Conservation (phyloP, 192 early-diverging fungal genomes). For the Rhizophlyctis rosea region DNA sequence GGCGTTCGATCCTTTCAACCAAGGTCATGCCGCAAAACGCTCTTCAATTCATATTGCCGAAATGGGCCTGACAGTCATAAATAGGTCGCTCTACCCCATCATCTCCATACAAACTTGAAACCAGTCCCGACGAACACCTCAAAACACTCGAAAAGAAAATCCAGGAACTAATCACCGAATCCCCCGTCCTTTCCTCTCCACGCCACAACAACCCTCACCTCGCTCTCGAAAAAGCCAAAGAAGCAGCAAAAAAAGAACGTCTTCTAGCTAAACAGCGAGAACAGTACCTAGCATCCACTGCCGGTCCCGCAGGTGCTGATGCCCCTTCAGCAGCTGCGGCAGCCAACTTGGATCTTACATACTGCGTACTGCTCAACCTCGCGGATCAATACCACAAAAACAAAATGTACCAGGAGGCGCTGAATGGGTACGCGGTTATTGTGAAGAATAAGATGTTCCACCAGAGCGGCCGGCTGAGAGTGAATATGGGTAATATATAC, state of each 20-base stretch:
- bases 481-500: slow-evolving; percentile 67
- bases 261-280: slow-evolving; percentile 52
- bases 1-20: slow-evolving; percentile 57
- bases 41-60: background rate
- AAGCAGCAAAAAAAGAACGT: slow-evolving; percentile 56
- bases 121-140: slow-evolving; percentile 55
- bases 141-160: slow-evolving; percentile 51
- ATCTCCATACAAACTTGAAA: slow-evolving; percentile 38
- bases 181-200: slow-evolving; percentile 34
- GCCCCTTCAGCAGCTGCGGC: slow-evolving; percentile 53
- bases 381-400: slow-evolving; percentile 56
- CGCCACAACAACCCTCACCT: slow-evolving; percentile 44
- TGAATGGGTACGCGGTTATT: slow-evolving; percentile 56
- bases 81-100: background rate
- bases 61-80: too few relatives aligned
- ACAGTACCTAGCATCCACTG: slow-evolving; percentile 42
- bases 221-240: slow-evolving; percentile 60
- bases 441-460: slow-evolving; percentile 65
- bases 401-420: slow-evolving; percentile 61
- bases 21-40: slow-evolving; percentile 35
- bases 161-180: slow-evolving; percentile 47
- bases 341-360: slow-evolving; percentile 59
- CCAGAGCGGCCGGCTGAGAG: slow-evolving; percentile 52
- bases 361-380: slow-evolving; percentile 59
- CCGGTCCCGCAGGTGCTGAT: too few relatives aligned